phyloP scores from a whole-genome alignment of 495 filamentous ascomycete species.

The Talaromyces proteolyticus region DNA sequence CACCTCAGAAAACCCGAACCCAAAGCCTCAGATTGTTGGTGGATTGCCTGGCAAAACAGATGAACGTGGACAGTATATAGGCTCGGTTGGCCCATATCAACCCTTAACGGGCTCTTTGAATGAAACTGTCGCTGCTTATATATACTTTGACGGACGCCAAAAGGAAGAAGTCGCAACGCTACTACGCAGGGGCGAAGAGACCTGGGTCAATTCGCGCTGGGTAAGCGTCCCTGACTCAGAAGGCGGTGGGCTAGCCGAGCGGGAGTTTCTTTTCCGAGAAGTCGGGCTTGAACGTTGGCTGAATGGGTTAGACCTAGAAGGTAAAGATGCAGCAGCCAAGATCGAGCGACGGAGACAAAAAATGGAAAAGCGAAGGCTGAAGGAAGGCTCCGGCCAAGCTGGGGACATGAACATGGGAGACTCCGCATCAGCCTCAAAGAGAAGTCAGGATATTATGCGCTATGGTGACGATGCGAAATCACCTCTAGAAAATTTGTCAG shows the following conservation, averaged over 20 bases:
- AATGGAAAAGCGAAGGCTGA: conserved; percentile 76
- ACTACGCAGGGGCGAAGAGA: conserved; percentile 89
- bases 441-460: conserved; percentile 57
- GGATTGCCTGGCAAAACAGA: conserved; percentile 52
- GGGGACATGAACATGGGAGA: conserved; percentile 48
- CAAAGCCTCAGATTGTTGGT: conserved; percentile 73
- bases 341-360: conserved; percentile 82
- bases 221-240: conserved; percentile 88
- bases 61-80: conserved; percentile 48
- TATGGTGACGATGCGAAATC: conserved; percentile 70
- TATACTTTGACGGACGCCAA: conserved; percentile 92
- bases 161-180: conserved; percentile 98
- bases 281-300: conserved; percentile 95
- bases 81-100: conserved; percentile 74
- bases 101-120: conserved; percentile 84
- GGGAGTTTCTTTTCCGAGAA: conserved; percentile 96
- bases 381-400: conserved; percentile 49
- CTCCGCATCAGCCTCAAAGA: conserved; percentile 30
- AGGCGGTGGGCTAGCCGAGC: conserved; percentile 88
- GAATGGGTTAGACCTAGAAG: conserved; percentile 87
- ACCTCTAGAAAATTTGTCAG: conserved; percentile 66
- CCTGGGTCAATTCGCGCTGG: conserved; percentile 98
- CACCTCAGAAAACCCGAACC: conserved; percentile 63
- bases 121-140: conserved; percentile 96
- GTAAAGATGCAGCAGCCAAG: conserved; percentile 80